Evolutionary conservation across 2,329 filamentous ascomycete genomes (phyloP).

Genomic region (Venturia carpophila): DNA sequence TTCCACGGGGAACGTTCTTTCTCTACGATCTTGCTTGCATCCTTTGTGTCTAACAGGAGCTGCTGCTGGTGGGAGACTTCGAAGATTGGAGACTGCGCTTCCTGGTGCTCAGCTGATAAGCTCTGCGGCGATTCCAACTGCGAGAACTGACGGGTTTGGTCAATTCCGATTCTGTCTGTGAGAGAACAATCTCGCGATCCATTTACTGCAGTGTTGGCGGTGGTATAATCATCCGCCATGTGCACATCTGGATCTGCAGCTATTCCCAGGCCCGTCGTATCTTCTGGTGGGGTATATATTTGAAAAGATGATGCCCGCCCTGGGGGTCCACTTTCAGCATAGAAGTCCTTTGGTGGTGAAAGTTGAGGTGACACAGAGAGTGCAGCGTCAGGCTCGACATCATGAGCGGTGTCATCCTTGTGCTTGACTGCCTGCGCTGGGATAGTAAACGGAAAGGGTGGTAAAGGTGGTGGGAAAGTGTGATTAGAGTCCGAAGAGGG

Average conservation of each 20-base stretch:
- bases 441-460: slow-evolving; percentile 10
- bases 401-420: not conserved
- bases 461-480: slow-evolving; percentile 3
- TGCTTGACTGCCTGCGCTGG: not conserved
- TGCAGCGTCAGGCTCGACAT: not conserved
- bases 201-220: not conserved
- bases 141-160: not conserved
- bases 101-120: slow-evolving; percentile 26
- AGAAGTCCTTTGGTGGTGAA: not conserved
- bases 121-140: slow-evolving; percentile 31
- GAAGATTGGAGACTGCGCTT: slow-evolving; percentile 21
- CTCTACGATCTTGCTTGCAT: not conserved
- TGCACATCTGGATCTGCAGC: not conserved
- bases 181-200: not conserved
- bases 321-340: slow-evolving; percentile 21
- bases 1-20: not conserved
- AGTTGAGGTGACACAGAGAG: not conserved
- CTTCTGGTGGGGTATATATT: slow-evolving; percentile 36
- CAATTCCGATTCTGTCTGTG: not conserved
- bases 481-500: not conserved
- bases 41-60: not conserved
- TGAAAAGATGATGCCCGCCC: slow-evolving; percentile 23
- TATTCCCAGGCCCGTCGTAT: slow-evolving; percentile 20
- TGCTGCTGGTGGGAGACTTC: not conserved
- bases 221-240: not conserved